A percentile compares a stretch with the other conserved stretches of the same genome.
phyloP scores from a whole-genome alignment of 1,139 yeast genomes.

The Protomyces pachydermus region DNA sequence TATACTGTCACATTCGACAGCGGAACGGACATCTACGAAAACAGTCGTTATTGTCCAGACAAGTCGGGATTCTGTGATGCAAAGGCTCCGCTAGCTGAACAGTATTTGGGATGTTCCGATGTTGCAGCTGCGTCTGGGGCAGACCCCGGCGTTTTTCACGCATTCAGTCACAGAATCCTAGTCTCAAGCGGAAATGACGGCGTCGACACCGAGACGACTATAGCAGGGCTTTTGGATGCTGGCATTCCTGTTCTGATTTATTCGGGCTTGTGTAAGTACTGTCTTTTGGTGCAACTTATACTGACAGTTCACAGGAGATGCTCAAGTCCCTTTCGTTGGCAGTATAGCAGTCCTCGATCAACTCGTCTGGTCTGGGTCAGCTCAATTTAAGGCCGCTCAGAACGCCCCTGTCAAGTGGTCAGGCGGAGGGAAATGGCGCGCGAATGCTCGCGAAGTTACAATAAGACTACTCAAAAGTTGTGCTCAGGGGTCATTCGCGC shows the following conservation, averaged over 20 bases:
- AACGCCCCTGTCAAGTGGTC: slow-evolving; percentile 41
- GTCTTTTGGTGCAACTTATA: too few species aligned
- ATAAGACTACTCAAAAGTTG: too few species aligned
- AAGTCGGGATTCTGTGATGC: slow-evolving; percentile 54
- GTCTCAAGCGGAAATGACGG: slow-evolving; percentile 35
- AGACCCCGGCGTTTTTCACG: slow-evolving; percentile 39
- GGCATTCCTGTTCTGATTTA: slow-evolving; percentile 70
- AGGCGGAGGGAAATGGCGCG: too few species aligned
- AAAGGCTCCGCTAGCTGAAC: too few species aligned
- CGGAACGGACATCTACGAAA: slow-evolving; percentile 85
- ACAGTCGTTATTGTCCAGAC: slow-evolving; percentile 79
- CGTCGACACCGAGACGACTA: slow-evolving; percentile 12
- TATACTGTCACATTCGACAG: slow-evolving; percentile 82
- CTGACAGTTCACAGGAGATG: slow-evolving; percentile 53
- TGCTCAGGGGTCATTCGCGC: too few species aligned
- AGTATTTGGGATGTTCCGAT: too few species aligned
- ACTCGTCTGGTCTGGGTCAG: slow-evolving; percentile 53
- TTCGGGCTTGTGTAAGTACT: slow-evolving; percentile 49
- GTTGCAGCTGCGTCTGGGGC: too few species aligned
- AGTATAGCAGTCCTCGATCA: slow-evolving; percentile 67
- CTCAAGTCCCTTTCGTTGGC: slow-evolving; percentile 61
- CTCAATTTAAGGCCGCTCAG: slow-evolving; percentile 39
- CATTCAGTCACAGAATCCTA: slow-evolving; percentile 64
- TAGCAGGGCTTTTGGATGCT: slow-evolving; percentile 39
- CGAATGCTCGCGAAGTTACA: too few species aligned